Percentiles rank a stretch among this genome's conserved stretches.
phyloP scores from a whole-genome alignment of 768 basidiomycete species.

The Panellus pusillus region DNA sequence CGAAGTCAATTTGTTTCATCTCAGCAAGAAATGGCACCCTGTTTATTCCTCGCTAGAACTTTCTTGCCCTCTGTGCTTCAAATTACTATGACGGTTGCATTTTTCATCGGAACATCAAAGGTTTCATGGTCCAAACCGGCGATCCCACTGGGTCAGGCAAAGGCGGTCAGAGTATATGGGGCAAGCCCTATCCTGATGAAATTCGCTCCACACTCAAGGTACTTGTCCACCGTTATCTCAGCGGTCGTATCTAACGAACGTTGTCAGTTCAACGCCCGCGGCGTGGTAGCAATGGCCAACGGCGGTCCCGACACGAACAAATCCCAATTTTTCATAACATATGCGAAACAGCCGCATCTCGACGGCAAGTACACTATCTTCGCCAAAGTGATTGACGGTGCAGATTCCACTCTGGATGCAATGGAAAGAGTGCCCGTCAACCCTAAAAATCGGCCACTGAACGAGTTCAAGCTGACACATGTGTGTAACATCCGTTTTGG shows the following conservation, averaged over 20 bases:
- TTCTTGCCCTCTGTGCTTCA: constrained; percentile 90
- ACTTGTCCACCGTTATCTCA: constrained; percentile 19
- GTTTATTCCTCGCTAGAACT: constrained; percentile 63
- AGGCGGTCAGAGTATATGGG: constrained; percentile 97
- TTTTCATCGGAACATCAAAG: constrained; percentile 94
- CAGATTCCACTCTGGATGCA: constrained; percentile 89
- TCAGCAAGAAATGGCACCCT: constrained; percentile 5
- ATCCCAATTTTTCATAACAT: constrained; percentile 86
- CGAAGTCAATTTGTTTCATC: constrained; percentile 55
- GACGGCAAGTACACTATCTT: constrained; percentile 95
- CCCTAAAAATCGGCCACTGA: constrained; percentile 84
- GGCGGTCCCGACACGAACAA: constrained; percentile 94
- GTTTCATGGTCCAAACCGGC: constrained; percentile 95
- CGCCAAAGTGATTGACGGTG: constrained; percentile 97
- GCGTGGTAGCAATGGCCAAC: constrained; percentile 98
- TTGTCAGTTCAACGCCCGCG: constrained; percentile 88
- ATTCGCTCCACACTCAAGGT: constrained; percentile 93
- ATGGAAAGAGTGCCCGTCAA: constrained; percentile 93
- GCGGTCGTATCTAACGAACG: neutral
- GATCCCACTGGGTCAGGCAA: constrained; percentile 91
- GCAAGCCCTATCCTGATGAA: constrained; percentile 88
- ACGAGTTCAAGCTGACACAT: constrained; percentile 78
- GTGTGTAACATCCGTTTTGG: constrained; percentile 64
- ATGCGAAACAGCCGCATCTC: constrained; percentile 90
- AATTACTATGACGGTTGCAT: constrained; percentile 81